Evolutionary conservation across 768 basidiomycete species (phyloP), one percentile per base, ranked within the genome.

Genomic region (Crucibulum laeve): DNA sequence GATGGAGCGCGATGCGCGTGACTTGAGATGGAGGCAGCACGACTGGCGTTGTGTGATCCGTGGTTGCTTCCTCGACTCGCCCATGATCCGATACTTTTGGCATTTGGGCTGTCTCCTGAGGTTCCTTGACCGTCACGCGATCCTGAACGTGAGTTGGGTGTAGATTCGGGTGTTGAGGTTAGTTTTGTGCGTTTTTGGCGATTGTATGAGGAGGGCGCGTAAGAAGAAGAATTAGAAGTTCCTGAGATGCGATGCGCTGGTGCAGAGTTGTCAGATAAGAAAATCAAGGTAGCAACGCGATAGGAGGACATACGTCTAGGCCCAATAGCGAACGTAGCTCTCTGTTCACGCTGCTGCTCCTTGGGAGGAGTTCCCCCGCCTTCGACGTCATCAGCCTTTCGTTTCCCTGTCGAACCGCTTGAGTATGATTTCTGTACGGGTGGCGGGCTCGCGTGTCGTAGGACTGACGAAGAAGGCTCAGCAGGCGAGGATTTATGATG

Each of bases 321-420:
- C 46, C 79, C 80, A 42, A 77, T 69, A 32, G 80, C 80, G 56
- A 86, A 87, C 4, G 82, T 86, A 28, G 85, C 68, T 33, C 62
- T 58, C 23, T 65, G 58, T 46, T 74, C 70, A 15, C 28, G 28
- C 56, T 71, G 76, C 46, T 69, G 67, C 44, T 71, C 76, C 54
- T 84, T 83, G 5, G 84, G 81, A 25, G 84, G 83, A 2, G 85
- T 84, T 28, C 59, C 61, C 30, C 65, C 67, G 13, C 73, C 64
- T 47, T 81, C 82, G n/a, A 79, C 67, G 10, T 87, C 85, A 34
- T 84, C 82, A 4, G 83, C 84, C 56, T 87, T 88, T 47, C 86
- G 69, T 59, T 88, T 88, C 5, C 82, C 82, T 52, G 70, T 77
- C 24, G 64, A 65, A 5, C 60, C 57, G 39, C 52, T 61, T 6